phyloP scores from a whole-genome alignment of 306 rosid genomes.

The Castanospermum australe region DNA sequence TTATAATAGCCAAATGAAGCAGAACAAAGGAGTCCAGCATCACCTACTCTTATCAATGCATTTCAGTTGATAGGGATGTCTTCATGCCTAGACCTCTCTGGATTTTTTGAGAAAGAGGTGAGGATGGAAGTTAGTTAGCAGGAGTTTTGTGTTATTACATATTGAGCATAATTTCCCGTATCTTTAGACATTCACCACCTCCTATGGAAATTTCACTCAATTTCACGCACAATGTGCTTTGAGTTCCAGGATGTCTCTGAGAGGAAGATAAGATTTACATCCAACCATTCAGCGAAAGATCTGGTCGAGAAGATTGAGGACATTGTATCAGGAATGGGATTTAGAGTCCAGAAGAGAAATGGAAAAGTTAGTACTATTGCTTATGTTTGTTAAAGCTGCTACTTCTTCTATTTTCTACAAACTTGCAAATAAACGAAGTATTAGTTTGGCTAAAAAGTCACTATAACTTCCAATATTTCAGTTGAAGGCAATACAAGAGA shows the following conservation, averaged over 20 bases:
- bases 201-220: not conserved
- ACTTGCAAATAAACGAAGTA: slow-evolving; percentile 14
- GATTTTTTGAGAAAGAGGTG: slow-evolving; percentile 95
- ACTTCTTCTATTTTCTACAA: not conserved
- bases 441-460: not conserved
- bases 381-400: not conserved
- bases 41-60: slow-evolving; percentile 73
- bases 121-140: slow-evolving; percentile 13
- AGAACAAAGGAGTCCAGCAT: slow-evolving; percentile 43
- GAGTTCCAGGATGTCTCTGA: slow-evolving; percentile 69
- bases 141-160: not conserved
- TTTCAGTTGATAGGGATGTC: slow-evolving; percentile 97
- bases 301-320: slow-evolving; percentile 70
- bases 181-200: not conserved
- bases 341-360: slow-evolving; percentile 73
- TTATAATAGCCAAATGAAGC: slow-evolving; percentile 52
- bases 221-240: slow-evolving; percentile 1
- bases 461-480: slow-evolving; percentile 37
- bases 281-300: slow-evolving; percentile 70
- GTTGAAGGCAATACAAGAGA: slow-evolving; percentile 72
- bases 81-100: slow-evolving; percentile 87
- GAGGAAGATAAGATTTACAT: slow-evolving; percentile 91
- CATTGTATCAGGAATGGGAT: slow-evolving; percentile 72
- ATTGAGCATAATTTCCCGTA: not conserved
- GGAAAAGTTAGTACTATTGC: slow-evolving; percentile 55